These are phyloP conservation scores for Tagetes patula DNA, from an alignment of 129 eudicot genomes.

Conservation along the genomic window DNA sequence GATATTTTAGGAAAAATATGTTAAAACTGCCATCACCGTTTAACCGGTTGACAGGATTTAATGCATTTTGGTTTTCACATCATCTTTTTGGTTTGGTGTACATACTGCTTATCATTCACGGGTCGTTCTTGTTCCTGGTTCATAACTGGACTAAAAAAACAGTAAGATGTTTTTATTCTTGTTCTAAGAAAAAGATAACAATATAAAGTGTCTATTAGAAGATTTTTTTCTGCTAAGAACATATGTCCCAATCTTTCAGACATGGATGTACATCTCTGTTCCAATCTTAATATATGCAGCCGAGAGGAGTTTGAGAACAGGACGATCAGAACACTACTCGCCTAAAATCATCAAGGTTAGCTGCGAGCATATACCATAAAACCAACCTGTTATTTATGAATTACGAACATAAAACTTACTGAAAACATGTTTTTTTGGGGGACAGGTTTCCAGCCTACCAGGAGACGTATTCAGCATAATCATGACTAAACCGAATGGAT, in stretches of 20 bases:
- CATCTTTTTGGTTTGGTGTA: slow-evolving; percentile 86
- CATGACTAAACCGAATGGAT: slow-evolving; percentile 90
- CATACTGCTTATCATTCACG: slow-evolving; percentile 71
- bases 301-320: slow-evolving; percentile 79
- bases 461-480: slow-evolving; percentile 85
- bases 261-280: slow-evolving; percentile 94
- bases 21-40: slow-evolving; percentile 82
- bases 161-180: slow-evolving; percentile 45
- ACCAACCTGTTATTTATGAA: not conserved
- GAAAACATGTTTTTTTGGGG: not conserved
- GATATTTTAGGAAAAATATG: slow-evolving; percentile 76
- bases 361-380: not conserved
- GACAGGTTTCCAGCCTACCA: slow-evolving; percentile 75
- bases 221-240: slow-evolving; percentile 17
- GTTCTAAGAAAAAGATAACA: slow-evolving; percentile 9
- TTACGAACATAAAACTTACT: not conserved
- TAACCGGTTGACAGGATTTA: slow-evolving; percentile 84
- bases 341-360: slow-evolving; percentile 78
- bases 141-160: slow-evolving; percentile 79
- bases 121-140: slow-evolving; percentile 64
- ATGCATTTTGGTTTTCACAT: slow-evolving; percentile 98
- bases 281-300: slow-evolving; percentile 92
- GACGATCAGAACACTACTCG: slow-evolving; percentile 72
- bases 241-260: slow-evolving; percentile 45
- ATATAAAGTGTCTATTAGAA: not conserved